A percentile compares a stretch with the other conserved stretches of the same genome.
These are phyloP conservation scores for Nematocida sp. DNA, from an alignment of 371 early-diverging fungal genomes.

Conservation along the genomic window DNA sequence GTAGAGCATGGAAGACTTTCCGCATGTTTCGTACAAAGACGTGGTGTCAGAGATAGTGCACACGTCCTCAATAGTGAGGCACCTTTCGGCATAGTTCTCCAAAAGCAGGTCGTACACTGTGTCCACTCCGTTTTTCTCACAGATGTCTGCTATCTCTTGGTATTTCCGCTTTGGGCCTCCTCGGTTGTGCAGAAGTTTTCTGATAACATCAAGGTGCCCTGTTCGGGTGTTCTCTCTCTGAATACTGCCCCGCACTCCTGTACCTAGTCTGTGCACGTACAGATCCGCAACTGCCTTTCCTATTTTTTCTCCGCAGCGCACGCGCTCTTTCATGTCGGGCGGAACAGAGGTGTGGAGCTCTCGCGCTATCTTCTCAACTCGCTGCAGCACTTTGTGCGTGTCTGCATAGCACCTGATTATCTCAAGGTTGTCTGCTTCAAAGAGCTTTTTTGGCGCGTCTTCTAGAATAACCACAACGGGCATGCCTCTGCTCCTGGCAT, in stretches of 20 bases:
- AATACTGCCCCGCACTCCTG: neutral
- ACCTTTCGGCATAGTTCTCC: constrained; percentile 19
- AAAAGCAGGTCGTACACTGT: neutral
- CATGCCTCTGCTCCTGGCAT: neutral
- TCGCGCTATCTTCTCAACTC: neutral
- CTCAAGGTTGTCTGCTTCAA: neutral
- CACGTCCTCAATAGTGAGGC: neutral
- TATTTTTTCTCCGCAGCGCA: constrained; percentile 5
- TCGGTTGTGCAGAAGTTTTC: constrained; percentile 1
- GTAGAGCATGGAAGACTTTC: too few species aligned
- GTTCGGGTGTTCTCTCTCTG: neutral
- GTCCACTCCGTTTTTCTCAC: neutral
- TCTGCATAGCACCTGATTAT: constrained; percentile 15
- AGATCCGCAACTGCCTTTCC: constrained; percentile 21
- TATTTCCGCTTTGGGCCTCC: constrained; percentile 13
- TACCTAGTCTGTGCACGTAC: neutral
- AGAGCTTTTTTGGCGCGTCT: neutral
- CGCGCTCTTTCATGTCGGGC: neutral
- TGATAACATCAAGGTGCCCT: neutral
- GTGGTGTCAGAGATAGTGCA: neutral
- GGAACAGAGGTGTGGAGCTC: neutral
- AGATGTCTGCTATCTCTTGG: constrained; percentile 16
- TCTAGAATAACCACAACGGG: constrained; percentile 14
- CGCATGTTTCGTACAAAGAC: neutral
- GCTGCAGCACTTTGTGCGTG: neutral